Percentiles rank a stretch among this genome's conserved stretches.
Conservation (phyloP, 2,329 filamentous ascomycete genomes). For the Aureobasidium sp. region DNA sequence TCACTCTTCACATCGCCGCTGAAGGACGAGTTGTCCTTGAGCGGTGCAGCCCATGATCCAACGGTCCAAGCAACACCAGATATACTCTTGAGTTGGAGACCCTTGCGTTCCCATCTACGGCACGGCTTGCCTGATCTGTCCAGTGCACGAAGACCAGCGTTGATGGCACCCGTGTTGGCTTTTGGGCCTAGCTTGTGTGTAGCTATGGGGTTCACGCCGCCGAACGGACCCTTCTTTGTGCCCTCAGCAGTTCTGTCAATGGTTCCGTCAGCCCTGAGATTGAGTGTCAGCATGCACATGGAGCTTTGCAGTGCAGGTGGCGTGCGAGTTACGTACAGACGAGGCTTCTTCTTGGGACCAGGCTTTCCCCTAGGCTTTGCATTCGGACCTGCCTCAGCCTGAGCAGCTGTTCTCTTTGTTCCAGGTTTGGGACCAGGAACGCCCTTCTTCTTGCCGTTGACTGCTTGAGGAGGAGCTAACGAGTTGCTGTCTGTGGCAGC, state of each 20-base stretch:
- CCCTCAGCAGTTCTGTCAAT: slow-evolving; percentile 31
- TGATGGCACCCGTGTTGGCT: slow-evolving; percentile 95
- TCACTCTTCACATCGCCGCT: slow-evolving; percentile 54
- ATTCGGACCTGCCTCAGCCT: slow-evolving; percentile 46
- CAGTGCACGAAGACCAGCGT: slow-evolving; percentile 86
- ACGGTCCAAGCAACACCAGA: slow-evolving; percentile 80
- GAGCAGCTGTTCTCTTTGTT: slow-evolving; percentile 48
- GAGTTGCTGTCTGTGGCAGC: slow-evolving; percentile 30
- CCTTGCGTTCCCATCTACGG: slow-evolving; percentile 79
- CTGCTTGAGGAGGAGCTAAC: slow-evolving; percentile 34
- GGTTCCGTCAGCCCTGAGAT: slow-evolving; percentile 41
- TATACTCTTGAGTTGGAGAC: slow-evolving; percentile 82
- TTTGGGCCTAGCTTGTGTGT: slow-evolving; percentile 85
- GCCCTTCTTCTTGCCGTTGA: slow-evolving; percentile 64
- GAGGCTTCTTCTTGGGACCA: slow-evolving; percentile 92
- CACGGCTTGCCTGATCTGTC: slow-evolving; percentile 88
- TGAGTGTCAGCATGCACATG: slow-evolving; percentile 13
- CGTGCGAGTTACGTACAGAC: slow-evolving; percentile 59
- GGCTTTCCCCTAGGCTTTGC: slow-evolving; percentile 71
- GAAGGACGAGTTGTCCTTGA: slow-evolving; percentile 32
- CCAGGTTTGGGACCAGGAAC: slow-evolving; percentile 60
- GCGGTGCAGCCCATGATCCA: slow-evolving; percentile 71
- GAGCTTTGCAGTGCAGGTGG: not conserved
- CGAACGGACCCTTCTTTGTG: slow-evolving; percentile 34
- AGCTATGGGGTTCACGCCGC: slow-evolving; percentile 27